Percentiles rank a stretch among this genome's conserved stretches.
Evolutionary conservation across 345 rosid species (phyloP).

Genomic region (Eucalyptus camaldulensis): DNA sequence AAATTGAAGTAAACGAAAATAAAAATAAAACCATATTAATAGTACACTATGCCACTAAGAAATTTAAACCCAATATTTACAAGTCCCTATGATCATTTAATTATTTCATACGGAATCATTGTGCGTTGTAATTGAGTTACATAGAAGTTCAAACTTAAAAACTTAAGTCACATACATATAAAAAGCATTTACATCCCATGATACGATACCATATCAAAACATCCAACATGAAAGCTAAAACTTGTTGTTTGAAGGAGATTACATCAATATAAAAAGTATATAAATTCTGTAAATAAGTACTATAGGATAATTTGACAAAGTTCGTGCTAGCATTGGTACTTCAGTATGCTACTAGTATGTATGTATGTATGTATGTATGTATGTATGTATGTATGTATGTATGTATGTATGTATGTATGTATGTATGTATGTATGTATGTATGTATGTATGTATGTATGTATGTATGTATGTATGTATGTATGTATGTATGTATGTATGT

Average conservation of each 20-base stretch:
- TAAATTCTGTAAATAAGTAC: not conserved
- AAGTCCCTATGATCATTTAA: not conserved
- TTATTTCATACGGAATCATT: not conserved
- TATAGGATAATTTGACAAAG: not conserved
- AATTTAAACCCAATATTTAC: not conserved
- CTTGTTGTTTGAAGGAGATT: fast-evolving
- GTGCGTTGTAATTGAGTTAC: not conserved
- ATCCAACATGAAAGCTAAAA: not conserved
- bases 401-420: too few species aligned
- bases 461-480: not conserved
- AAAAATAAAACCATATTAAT: not conserved
- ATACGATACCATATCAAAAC: not conserved
- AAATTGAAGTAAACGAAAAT: not conserved
- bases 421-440: not conserved
- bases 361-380: not conserved
- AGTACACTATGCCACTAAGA: not conserved
- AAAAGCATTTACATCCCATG: not conserved
- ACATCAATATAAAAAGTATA: not conserved
- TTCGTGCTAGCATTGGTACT: not conserved
- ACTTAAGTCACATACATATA: not conserved
- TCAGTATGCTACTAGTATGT: not conserved
- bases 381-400: too few species aligned
- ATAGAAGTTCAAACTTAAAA: not conserved
- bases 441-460: not conserved
- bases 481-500: not conserved